These are phyloP conservation scores for Trypanosoma vivax DNA, from an alignment of 208 protist species.

Conservation along the genomic window DNA sequence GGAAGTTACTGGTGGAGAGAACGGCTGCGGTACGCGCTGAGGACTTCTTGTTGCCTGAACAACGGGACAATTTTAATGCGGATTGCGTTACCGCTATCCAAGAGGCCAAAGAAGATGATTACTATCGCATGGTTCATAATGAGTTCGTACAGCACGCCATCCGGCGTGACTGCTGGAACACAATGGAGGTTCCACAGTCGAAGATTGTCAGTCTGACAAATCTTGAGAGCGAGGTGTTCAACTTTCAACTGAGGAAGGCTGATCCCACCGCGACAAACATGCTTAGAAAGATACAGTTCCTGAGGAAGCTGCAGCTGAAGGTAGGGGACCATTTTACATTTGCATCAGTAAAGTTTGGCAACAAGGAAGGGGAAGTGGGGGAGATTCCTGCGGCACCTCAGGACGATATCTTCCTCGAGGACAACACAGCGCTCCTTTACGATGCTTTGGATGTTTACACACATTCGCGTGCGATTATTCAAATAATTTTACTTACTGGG, in stretches of 20 bases:
- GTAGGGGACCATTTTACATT: conserved; percentile 14
- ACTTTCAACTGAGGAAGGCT: conserved; percentile 67
- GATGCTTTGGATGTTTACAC: conserved; percentile 64
- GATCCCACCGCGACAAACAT: conserved; percentile 25
- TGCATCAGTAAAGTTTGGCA: conserved; percentile 5
- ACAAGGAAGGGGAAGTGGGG: conserved; percentile 3
- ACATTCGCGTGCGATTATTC: conserved; percentile 40
- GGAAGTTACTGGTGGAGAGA: conserved; percentile 42
- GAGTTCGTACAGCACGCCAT: conserved; percentile 72
- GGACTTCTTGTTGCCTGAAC: conserved; percentile 50
- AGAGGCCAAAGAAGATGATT: conserved; percentile 54
- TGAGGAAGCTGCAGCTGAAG: conserved; percentile 53
- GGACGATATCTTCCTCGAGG: background rate
- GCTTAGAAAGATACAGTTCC: conserved; percentile 69
- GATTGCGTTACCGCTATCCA: conserved; percentile 52
- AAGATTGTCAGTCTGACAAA: conserved; percentile 54
- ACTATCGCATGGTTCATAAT: conserved; percentile 65
- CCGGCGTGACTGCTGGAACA: conserved; percentile 61
- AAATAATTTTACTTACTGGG: conserved; percentile 57
- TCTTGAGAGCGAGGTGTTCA: conserved; percentile 51
- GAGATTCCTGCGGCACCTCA: background rate
- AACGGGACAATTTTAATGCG: conserved; percentile 53
- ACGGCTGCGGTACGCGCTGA: conserved; percentile 43
- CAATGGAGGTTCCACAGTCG: conserved; percentile 68
- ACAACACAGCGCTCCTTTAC: conserved; percentile 26